Percentiles rank a stretch among this genome's conserved stretches.
These are phyloP conservation scores for Ambrosiella cleistominuta DNA, from an alignment of 2,329 filamentous ascomycete genomes.

Conservation along the genomic window DNA sequence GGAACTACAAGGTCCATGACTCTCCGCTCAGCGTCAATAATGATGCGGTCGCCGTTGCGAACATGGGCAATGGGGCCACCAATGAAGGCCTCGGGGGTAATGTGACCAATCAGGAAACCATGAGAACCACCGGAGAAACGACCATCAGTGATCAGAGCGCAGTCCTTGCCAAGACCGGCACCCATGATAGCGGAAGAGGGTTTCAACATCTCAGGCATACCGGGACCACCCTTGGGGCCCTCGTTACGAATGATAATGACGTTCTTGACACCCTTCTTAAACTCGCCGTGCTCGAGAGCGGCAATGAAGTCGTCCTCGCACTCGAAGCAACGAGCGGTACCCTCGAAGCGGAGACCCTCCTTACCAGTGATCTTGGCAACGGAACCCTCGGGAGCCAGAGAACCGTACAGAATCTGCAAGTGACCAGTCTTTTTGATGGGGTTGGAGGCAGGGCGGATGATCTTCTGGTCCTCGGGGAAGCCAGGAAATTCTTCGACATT, in stretches of 20 bases:
- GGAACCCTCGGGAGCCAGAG: constrained; percentile 72
- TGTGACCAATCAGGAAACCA: constrained; percentile 86
- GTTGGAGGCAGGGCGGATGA: constrained; percentile 58
- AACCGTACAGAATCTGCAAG: constrained; percentile 72
- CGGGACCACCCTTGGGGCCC: constrained; percentile 79
- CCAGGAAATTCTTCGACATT: constrained; percentile 65
- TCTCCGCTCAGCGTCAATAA: constrained; percentile 74
- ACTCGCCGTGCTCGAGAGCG: constrained; percentile 54
- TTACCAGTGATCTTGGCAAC: constrained; percentile 96
- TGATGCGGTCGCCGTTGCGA: constrained; percentile 60
- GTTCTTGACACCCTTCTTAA: constrained; percentile 43
- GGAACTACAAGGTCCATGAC: constrained; percentile 49
- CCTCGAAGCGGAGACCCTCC: constrained; percentile 68
- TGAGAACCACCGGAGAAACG: constrained; percentile 77
- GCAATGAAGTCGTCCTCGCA: constrained; percentile 65
- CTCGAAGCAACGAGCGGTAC: constrained; percentile 68
- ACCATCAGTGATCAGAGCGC: constrained; percentile 84
- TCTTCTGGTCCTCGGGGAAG: constrained; percentile 59
- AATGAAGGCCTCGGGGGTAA: constrained; percentile 74
- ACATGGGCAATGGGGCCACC: constrained; percentile 81
- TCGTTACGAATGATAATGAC: constrained; percentile 88
- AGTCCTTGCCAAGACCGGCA: constrained; percentile 59
- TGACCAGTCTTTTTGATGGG: constrained; percentile 73
- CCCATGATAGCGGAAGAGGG: constrained; percentile 86
- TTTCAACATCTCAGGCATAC: constrained; percentile 90